Base-by-base conservation (phyloP, 2,329 filamentous ascomycete species). In the Sporothrix mexicana region DNA sequence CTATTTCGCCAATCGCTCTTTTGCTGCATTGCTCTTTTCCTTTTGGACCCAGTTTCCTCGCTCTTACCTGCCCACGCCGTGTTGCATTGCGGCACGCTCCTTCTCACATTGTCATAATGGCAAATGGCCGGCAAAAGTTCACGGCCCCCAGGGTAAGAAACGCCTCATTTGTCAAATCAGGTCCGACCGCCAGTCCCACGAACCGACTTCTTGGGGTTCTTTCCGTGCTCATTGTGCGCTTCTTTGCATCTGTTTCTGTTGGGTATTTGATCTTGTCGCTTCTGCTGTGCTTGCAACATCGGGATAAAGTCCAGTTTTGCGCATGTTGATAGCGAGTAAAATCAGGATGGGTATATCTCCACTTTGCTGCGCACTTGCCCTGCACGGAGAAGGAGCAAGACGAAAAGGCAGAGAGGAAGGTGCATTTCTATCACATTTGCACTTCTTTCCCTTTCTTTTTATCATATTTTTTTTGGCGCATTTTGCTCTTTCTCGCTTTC, bases 121-220 rank as follows among this genome's bases (percentile, higher is more conserved):
- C 13, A 15, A 57, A 57, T 23, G 15, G 6, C 8, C 17, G 45
- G 4, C 3, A 10, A 49, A 49, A 7, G 43, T 49, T 49, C 17
- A 15, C 45, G 5, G n/a, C n/a, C n/a, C n/a, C n/a, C 45, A 49
- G 55, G 55, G 23, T 25, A 59, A 59, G 17, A 36, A 17, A 20
- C n/a, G 59, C 36, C 30, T 36, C n/a, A 20, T 20, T 12, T 13
- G n/a, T 41, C 36, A 3, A 15, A 36, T 25, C 55, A 59, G 36
- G 59, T 6, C 59, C 45, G 59, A 45, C 59, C 59, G 59, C n/a
- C 36, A 43, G 59, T 64, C 59, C 59, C 59, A 64, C 36, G 59
- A 64, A 64, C 59, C 59, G n/a, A 45, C 9, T 43, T 45, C 17
- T 13, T 64, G 59, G 59, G 36, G 17, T 7, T 4, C 13, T 36